phyloP scores from a whole-genome alignment of 2,329 filamentous ascomycete genomes.

The Ophiocordyceps camponoti-saundersi region DNA sequence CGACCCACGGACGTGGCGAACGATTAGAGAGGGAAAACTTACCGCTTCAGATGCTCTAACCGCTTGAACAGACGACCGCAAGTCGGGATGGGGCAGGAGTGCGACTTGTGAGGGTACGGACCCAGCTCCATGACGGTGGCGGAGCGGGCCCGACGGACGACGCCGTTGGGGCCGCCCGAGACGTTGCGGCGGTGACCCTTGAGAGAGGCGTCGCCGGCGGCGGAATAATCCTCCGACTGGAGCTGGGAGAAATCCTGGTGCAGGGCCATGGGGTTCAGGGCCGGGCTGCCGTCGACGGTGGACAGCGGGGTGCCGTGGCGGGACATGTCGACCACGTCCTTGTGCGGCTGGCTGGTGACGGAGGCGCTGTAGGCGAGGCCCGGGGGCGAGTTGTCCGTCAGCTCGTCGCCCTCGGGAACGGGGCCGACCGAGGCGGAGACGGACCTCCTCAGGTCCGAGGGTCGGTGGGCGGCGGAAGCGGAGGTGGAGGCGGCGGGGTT shows the following conservation, averaged over 20 bases:
- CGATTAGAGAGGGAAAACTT: slow-evolving; percentile 22
- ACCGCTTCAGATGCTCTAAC: slow-evolving; percentile 97
- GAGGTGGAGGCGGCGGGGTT: slow-evolving; percentile 28
- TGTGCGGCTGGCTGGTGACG: slow-evolving; percentile 52
- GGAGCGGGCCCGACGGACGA: slow-evolving; percentile 77
- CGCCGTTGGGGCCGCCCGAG: slow-evolving; percentile 54
- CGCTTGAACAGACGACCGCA: slow-evolving; percentile 97
- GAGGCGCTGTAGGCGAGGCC: slow-evolving; percentile 58
- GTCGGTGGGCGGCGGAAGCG: slow-evolving; percentile 36
- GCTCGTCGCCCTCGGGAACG: slow-evolving; percentile 64
- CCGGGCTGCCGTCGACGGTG: slow-evolving; percentile 66
- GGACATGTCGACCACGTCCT: slow-evolving; percentile 69
- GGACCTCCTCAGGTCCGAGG: slow-evolving; percentile 80
- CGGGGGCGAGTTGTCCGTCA: slow-evolving; percentile 61
- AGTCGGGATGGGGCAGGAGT: slow-evolving; percentile 97
- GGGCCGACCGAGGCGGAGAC: slow-evolving; percentile 77
- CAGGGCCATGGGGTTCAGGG: slow-evolving; percentile 51
- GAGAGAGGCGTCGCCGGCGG: slow-evolving; percentile 27
- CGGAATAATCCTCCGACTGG: slow-evolving; percentile 38
- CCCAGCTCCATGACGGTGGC: slow-evolving; percentile 94
- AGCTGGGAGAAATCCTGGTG: slow-evolving; percentile 55
- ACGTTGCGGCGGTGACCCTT: slow-evolving; percentile 45
- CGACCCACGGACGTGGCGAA: neutral
- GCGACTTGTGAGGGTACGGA: slow-evolving; percentile 92
- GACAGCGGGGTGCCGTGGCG: slow-evolving; percentile 82